Base-by-base conservation (phyloP, 441 rosid genomes). In the Geranium incanum region DNA sequence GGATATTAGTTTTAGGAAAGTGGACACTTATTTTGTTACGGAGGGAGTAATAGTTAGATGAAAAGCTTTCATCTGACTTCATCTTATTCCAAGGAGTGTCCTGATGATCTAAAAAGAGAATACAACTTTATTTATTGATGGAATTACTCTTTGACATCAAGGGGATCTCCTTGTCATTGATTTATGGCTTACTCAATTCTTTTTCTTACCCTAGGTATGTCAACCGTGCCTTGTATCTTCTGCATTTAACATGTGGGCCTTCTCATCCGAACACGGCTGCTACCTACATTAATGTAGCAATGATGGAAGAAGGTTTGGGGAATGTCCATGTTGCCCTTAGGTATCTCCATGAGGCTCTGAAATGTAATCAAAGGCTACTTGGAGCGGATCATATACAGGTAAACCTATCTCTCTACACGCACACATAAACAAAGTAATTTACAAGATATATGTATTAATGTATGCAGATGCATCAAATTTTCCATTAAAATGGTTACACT, bases 361-460 rank as follows among this genome's bases (percentile, higher is more conserved):
- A 89, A 72, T 87, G 95, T 84, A 89, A 89, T 73, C 84, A 89
- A 80, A 86, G 89, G 72, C 82, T 89, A 50, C 89, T 89, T 36
- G 95, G 92, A 71, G 89, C 87, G 45, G 90, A 87, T 85, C 95
- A 87, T 74, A 87, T 89, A 80, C 95, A 89, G 95, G 95, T 89
- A 50, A 67, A 66, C 67, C 69, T 74, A 69, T 48, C 52, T 21
- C 66, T 55, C 28, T 9, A 67, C 28, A n/a, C 18, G 33, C 66
- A 18, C 64, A 57, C 68, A 33, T 71, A 6, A 64, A 64, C 12
- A 66, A 36, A 64, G n/a, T 12, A 21, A 19, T 73, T 37, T 38
- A 18, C 28, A 21, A 37, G 50, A 48, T 60, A 60, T 23, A 8
- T 62, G 36, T 7, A 48, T 60, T 19, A 8, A 21, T 62, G 13